Evolutionary conservation across 1,284 basidiomycete genomes (phyloP).

Genomic region (Clitocybe nebularis): DNA sequence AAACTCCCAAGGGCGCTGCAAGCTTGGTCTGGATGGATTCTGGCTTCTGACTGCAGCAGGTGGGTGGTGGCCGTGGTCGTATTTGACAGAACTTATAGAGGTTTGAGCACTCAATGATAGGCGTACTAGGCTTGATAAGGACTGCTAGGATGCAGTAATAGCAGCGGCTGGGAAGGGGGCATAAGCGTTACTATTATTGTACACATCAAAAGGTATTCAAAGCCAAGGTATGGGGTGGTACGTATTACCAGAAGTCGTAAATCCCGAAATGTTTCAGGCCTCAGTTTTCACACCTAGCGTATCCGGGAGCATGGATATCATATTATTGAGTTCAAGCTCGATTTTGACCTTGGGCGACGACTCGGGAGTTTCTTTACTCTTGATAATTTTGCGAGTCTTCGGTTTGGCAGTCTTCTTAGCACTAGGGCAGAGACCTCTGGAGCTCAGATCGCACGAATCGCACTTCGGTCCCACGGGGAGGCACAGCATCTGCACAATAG

Average conservation of each 20-base stretch:
- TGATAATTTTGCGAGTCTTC: constrained; percentile 15
- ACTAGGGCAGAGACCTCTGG: constrained; percentile 56
- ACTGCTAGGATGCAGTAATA: constrained; percentile 90
- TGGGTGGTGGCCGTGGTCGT: too few relatives aligned
- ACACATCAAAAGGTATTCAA: too few relatives aligned
- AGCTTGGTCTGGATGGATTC: constrained; percentile 62
- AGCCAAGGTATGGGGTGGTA: too few relatives aligned
- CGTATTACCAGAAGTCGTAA: too few relatives aligned
- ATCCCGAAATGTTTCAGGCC: too few relatives aligned
- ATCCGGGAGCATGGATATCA: constrained; percentile 1
- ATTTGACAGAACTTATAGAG: constrained; percentile 59
- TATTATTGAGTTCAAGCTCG: constrained; percentile 12
- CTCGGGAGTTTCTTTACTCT: constrained; percentile 4
- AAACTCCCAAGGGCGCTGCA: constrained; percentile 70
- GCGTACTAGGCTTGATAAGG: constrained; percentile 77
- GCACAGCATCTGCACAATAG: constrained; percentile 63
- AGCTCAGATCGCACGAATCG: constrained; percentile 65
- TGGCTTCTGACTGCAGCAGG: too few relatives aligned
- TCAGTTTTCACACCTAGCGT: neutral
- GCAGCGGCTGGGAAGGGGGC: constrained; percentile 7
- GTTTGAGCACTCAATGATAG: constrained; percentile 52
- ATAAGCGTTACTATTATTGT: too few relatives aligned
- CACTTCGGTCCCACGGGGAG: constrained; percentile 82
- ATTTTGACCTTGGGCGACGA: constrained; percentile 17
- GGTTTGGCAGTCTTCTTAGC: constrained; percentile 25